Percentiles rank a stretch among this genome's conserved stretches.
Conservation (phyloP, 495 filamentous ascomycete species). For the Jackrogersella multiformis region DNA sequence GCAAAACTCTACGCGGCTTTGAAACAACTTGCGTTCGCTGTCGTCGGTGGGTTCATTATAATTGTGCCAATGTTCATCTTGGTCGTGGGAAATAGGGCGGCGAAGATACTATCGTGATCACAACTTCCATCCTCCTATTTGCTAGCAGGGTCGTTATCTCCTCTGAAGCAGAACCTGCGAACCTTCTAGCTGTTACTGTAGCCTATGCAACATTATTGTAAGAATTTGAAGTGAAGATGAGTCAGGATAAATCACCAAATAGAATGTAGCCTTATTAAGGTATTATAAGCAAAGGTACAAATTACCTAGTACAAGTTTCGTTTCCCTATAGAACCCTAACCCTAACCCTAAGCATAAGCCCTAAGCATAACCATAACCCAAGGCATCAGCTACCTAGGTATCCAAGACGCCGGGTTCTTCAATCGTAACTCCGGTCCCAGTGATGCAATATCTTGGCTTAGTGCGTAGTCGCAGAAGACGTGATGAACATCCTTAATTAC, state of each 20-base stretch:
- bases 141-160: no score
- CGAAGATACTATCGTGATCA: background rate
- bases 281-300: no score
- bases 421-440: conserved; percentile 23
- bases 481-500: conserved; percentile 69
- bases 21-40: background rate
- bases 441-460: conserved; percentile 32
- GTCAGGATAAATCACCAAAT: no score
- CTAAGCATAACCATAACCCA: no score
- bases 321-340: conserved; percentile 77
- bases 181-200: no score
- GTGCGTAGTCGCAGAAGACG: conserved; percentile 65
- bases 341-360: no score
- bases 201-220: no score
- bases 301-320: conserved; percentile 49
- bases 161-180: no score
- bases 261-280: no score
- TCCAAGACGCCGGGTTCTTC: conserved; percentile 73
- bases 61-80: background rate
- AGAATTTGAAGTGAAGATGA: no score
- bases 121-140: no score
- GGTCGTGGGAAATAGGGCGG: background rate
- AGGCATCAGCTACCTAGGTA: conserved; percentile 77
- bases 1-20: no score
- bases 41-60: background rate